A percentile compares a stretch with the other conserved stretches of the same genome.
phyloP scores from a whole-genome alignment of 352 stramenopile genomes.

The Globisporangium megalacanthum region DNA sequence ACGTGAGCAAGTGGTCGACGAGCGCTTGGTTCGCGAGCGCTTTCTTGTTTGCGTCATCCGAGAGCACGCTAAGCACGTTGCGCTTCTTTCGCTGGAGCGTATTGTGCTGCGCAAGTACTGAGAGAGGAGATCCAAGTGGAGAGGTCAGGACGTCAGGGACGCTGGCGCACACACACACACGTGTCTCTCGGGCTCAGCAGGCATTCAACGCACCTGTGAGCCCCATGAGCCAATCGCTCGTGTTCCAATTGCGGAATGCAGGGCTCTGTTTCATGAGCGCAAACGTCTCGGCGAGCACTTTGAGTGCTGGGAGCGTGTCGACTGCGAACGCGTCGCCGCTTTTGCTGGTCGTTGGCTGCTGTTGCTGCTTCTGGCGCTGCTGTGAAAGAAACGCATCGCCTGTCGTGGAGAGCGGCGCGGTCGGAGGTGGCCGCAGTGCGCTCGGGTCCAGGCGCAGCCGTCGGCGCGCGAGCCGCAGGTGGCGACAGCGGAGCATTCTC shows the following conservation, averaged over 20 bases:
- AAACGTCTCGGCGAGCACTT: constrained; percentile 69
- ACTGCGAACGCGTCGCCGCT: constrained; percentile 33
- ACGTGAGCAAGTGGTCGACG: constrained; percentile 14
- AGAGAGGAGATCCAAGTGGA: background rate
- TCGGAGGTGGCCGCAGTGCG: too few relatives aligned
- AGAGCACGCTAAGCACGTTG: constrained; percentile 18
- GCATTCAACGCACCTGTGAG: constrained; percentile 31
- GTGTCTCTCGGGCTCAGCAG: background rate
- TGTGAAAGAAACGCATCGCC: background rate
- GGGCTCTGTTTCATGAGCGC: constrained; percentile 49
- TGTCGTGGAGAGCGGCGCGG: too few relatives aligned
- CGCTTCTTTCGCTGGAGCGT: constrained; percentile 28
- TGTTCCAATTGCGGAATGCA: constrained; percentile 63
- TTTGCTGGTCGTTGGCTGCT: background rate
- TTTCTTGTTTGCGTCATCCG: constrained; percentile 23
- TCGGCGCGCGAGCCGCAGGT: too few relatives aligned
- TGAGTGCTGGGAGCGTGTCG: constrained; percentile 68
- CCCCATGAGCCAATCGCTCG: constrained; percentile 75
- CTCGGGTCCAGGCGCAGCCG: too few relatives aligned
- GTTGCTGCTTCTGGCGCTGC: background rate
- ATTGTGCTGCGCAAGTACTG: constrained; percentile 65
- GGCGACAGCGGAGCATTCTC: too few relatives aligned
- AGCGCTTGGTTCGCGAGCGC: constrained; percentile 15
- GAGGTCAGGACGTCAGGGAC: background rate
- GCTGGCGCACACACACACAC: too few relatives aligned